Conservation (phyloP, 306 rosid species). For the Fragaria vesca region DNA sequence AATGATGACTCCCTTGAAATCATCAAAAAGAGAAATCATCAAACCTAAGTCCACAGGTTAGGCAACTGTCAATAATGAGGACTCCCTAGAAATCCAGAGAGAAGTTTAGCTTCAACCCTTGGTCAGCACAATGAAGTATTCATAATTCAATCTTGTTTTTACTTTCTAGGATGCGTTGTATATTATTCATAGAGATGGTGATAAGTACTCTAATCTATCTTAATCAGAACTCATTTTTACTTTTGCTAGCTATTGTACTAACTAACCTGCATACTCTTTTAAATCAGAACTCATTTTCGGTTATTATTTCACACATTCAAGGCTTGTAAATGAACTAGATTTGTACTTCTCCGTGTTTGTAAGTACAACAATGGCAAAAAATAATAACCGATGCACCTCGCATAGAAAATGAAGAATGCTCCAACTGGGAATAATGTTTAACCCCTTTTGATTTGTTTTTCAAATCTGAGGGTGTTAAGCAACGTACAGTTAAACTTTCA, state of each 20-base stretch:
- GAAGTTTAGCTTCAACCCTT: too few relatives aligned
- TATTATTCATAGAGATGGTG: too few relatives aligned
- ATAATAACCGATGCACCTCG: background rate
- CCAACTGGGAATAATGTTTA: background rate
- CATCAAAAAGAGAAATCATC: too few relatives aligned
- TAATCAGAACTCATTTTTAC: background rate
- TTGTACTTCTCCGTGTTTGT: background rate
- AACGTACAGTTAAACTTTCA: background rate
- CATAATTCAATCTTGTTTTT: too few relatives aligned
- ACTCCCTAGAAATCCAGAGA: too few relatives aligned
- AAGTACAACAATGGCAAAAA: background rate
- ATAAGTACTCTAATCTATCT: background rate
- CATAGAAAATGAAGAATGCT: background rate
- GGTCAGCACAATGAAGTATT: too few relatives aligned
- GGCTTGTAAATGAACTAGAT: background rate
- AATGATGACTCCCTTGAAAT: too few relatives aligned
- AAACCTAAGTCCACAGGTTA: too few relatives aligned
- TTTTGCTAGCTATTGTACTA: too few relatives aligned
- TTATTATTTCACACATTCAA: background rate
- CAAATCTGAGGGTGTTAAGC: background rate
- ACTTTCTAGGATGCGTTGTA: too few relatives aligned
- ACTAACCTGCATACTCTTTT: too few relatives aligned
- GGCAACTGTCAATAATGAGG: too few relatives aligned
- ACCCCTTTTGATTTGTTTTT: background rate
- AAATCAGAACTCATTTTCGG: background rate